A percentile compares a stretch with the other conserved stretches of the same genome.
These are phyloP conservation scores for Podospora tetraspora DNA, from an alignment of 495 filamentous ascomycete species.

Conservation along the genomic window DNA sequence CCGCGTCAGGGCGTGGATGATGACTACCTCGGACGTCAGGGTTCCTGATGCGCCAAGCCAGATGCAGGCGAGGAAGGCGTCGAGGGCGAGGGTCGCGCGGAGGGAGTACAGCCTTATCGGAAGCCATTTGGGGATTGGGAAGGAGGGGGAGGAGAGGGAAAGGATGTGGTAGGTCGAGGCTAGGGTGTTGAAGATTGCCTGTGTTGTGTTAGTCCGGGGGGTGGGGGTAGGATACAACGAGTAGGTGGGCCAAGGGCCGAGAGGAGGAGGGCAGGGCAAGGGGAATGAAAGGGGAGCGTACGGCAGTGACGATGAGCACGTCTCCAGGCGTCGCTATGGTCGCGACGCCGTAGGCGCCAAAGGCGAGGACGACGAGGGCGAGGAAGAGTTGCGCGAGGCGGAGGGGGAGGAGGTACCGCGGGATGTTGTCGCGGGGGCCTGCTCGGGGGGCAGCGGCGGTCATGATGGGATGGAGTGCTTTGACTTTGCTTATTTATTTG, in stretches of 20 bases:
- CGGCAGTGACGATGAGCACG: slow-evolving; percentile 37
- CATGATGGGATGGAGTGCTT: too few species aligned
- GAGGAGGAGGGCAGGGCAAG: too few species aligned
- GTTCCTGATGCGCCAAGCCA: slow-evolving; percentile 44
- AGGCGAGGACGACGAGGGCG: slow-evolving; percentile 59
- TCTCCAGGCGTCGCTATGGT: slow-evolving; percentile 22
- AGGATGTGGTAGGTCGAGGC: slow-evolving; percentile 41
- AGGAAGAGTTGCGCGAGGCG: slow-evolving; percentile 59
- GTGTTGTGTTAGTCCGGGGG: neutral
- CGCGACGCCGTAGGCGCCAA: slow-evolving; percentile 57
- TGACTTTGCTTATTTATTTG: too few species aligned
- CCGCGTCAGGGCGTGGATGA: neutral
- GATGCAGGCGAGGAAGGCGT: slow-evolving; percentile 42
- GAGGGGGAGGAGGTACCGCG: slow-evolving; percentile 48
- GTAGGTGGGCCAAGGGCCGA: too few species aligned
- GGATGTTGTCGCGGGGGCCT: slow-evolving; percentile 36
- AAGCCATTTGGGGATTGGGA: too few species aligned
- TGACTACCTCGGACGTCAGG: slow-evolving; percentile 33
- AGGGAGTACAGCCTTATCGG: slow-evolving; percentile 33
- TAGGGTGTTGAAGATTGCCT: slow-evolving; percentile 39
- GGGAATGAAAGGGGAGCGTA: slow-evolving; percentile 17
- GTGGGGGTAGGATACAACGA: neutral
- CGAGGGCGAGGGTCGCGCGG: slow-evolving; percentile 44
- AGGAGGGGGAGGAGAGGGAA: slow-evolving; percentile 11
- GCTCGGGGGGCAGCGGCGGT: slow-evolving; percentile 4